A percentile compares a stretch with the other conserved stretches of the same genome.
Evolutionary conservation across 371 early-diverging fungal genomes (phyloP).

Genomic region (Blastocladiella emersonii): DNA sequence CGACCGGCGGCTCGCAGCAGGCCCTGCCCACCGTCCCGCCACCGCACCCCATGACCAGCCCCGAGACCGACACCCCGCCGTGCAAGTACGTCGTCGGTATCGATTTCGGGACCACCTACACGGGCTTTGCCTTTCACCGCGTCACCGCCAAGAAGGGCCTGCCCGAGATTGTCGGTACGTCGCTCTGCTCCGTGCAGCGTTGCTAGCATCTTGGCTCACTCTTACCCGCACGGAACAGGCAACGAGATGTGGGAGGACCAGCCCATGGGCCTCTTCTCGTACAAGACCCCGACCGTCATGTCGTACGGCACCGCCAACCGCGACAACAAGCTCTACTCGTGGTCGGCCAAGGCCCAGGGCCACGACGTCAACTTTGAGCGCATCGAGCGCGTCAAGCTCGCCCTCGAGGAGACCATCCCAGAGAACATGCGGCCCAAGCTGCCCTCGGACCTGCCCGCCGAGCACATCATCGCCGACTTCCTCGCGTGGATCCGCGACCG

Average conservation of each 20-base stretch:
- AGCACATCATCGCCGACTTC: neutral
- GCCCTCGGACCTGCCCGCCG: neutral
- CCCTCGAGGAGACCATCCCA: neutral
- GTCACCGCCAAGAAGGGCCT: neutral
- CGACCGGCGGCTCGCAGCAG: too few species aligned
- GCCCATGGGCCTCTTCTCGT: neutral
- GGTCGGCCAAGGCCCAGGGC: neutral
- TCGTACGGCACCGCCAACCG: neutral
- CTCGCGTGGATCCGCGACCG: neutral
- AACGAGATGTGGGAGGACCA: slow-evolving; percentile 2
- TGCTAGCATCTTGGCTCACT: too few species aligned
- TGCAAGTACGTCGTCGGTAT: neutral
- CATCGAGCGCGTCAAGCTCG: slow-evolving; percentile 4
- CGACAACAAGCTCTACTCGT: neutral
- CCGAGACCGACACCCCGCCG: neutral
- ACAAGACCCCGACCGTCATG: slow-evolving; percentile 1
- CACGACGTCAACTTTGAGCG: neutral
- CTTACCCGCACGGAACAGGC: too few species aligned
- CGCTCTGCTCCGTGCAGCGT: neutral
- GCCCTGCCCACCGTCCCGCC: too few species aligned
- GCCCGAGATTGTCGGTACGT: neutral
- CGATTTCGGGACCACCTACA: slow-evolving; percentile 3
- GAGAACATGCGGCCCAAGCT: neutral
- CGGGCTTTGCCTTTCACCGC: slow-evolving; percentile 1
- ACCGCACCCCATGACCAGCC: neutral